A percentile compares a stretch with the other conserved stretches of the same genome.
Evolutionary conservation across 2,329 filamentous ascomycete genomes (phyloP).

Genomic region (Myriangium duriaei): DNA sequence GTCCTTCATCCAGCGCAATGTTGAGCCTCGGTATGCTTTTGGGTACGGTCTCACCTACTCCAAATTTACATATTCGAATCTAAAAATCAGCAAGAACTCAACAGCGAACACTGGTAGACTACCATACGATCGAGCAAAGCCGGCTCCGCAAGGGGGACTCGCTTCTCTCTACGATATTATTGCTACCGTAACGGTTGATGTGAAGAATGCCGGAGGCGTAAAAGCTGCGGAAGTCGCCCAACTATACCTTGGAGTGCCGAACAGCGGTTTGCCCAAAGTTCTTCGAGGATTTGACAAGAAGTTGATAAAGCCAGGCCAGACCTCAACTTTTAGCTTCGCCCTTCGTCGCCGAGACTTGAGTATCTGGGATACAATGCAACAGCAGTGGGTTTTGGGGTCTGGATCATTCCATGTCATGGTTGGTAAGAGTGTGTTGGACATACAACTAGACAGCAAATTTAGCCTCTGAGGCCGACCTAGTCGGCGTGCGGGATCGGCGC

Average conservation of each 20-base stretch:
- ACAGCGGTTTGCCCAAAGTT: conserved; percentile 16
- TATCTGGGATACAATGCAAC: conserved; percentile 36
- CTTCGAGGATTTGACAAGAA: conserved; percentile 24
- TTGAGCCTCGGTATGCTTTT: conserved; percentile 23
- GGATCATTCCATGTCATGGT: conserved; percentile 35
- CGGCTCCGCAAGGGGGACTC: conserved; percentile 19
- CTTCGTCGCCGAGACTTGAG: conserved; percentile 34
- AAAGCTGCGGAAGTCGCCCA: conserved; percentile 42
- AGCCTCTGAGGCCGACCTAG: no score
- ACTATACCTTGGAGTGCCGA: conserved; percentile 25
- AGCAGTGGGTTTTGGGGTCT: conserved; percentile 39
- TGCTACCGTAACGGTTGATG: conserved; percentile 35
- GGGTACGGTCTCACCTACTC: conserved; percentile 28
- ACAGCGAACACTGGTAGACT: conserved; percentile 15
- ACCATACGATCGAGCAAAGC: conserved; percentile 14
- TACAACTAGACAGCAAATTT: no score
- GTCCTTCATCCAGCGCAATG: conserved; percentile 20
- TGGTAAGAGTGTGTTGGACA: conserved; percentile 27
- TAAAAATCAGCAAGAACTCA: conserved; percentile 18
- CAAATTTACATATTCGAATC: conserved; percentile 21
- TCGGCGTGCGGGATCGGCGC: no score
- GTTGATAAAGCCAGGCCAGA: conserved; percentile 18
- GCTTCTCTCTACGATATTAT: conserved; percentile 36
- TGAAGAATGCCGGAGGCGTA: conserved; percentile 39
- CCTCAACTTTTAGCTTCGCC: conserved; percentile 22